These are phyloP conservation scores for Monilinia fructicola DNA, from an alignment of 2,329 filamentous ascomycete species.

Conservation along the genomic window DNA sequence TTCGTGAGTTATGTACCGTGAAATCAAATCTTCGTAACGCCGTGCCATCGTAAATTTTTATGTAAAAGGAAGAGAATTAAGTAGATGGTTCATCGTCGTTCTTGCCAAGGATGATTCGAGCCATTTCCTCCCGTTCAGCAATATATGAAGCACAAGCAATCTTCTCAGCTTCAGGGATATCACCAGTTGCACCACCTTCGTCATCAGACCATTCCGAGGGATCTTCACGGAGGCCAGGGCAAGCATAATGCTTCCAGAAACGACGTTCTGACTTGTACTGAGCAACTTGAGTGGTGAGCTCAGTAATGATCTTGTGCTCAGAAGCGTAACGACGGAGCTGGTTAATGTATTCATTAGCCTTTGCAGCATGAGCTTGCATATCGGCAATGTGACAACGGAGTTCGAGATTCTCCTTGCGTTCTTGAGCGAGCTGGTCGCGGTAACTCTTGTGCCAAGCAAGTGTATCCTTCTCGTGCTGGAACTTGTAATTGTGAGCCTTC, in stretches of 20 bases:
- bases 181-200: constrained; percentile 59
- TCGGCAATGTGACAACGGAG: constrained; percentile 66
- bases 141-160: constrained; percentile 7
- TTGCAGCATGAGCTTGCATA: constrained; percentile 60
- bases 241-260: constrained; percentile 66
- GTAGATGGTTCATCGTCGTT: neutral
- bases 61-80: neutral
- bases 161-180: constrained; percentile 41
- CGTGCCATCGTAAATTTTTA: constrained; percentile 2
- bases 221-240: constrained; percentile 60
- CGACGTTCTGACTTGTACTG: constrained; percentile 58
- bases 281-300: constrained; percentile 53
- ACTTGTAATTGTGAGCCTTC: constrained; percentile 66
- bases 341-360: constrained; percentile 58
- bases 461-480: constrained; percentile 60
- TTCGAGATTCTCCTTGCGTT: constrained; percentile 61
- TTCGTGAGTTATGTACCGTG: constrained; percentile 8
- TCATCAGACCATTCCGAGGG: constrained; percentile 58
- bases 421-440: constrained; percentile 62
- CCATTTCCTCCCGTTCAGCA: constrained; percentile 17
- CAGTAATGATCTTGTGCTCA: constrained; percentile 55
- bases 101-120: constrained; percentile 3
- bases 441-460: constrained; percentile 66
- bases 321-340: constrained; percentile 57
- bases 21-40: constrained; percentile 5